Conservation (phyloP, 257 asterid genomes). For the Anisodus acutangulus region DNA sequence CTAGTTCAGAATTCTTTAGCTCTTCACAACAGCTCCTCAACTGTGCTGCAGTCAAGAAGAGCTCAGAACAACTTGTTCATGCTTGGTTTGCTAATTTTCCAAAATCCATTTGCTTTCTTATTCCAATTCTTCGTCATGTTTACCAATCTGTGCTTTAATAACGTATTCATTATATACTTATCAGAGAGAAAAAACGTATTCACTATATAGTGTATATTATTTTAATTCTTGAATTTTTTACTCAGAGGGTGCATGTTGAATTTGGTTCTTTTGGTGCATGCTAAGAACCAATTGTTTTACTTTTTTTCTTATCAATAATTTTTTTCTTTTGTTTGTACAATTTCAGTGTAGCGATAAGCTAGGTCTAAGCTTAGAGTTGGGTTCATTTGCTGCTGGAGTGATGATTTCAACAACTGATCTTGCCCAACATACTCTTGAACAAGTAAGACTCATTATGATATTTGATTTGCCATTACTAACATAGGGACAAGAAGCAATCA, state of each 20-base stretch:
- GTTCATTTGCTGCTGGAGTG: conserved; percentile 99
- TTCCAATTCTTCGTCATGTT: conserved; percentile 21
- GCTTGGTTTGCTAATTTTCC: conserved; percentile 3
- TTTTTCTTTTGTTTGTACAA: conserved; percentile 36
- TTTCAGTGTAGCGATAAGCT: conserved; percentile 98
- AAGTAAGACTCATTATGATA: conserved; percentile 53
- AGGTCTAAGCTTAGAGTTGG: conserved; percentile 98
- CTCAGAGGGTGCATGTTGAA: background rate
- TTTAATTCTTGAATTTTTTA: background rate
- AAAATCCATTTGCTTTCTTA: background rate
- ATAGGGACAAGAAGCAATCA: conserved; percentile 8
- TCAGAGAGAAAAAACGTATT: background rate
- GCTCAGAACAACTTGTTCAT: background rate
- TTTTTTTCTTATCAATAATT: background rate
- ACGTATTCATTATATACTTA: background rate
- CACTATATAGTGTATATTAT: background rate
- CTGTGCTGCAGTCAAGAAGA: conserved; percentile 3
- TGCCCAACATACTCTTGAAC: conserved; percentile 96
- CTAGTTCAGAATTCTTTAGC: conserved; percentile 2
- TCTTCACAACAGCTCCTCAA: conserved; percentile 13
- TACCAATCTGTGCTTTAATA: conserved; percentile 1
- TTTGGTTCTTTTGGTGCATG: background rate
- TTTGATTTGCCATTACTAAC: conserved; percentile 22
- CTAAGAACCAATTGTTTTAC: conserved; percentile 23
- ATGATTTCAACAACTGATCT: conserved; percentile 99